These are phyloP conservation scores for Neofusicoccum sp. DNA, from an alignment of 2,329 filamentous ascomycete genomes.

Conservation along the genomic window DNA sequence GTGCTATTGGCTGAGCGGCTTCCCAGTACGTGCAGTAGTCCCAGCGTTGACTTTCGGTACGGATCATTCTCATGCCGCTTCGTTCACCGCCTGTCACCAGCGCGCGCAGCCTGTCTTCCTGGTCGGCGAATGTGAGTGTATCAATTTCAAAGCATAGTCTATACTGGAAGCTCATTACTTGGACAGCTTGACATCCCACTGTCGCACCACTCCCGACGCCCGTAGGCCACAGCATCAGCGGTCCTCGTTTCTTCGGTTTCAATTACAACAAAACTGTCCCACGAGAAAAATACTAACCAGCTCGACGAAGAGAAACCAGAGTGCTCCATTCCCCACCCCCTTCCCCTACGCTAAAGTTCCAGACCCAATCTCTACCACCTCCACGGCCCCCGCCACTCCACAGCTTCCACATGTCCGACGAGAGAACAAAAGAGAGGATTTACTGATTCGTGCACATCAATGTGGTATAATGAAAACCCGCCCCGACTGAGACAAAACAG, in stretches of 20 bases:
- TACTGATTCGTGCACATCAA: slow-evolving; percentile 19
- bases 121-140: not conserved
- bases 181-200: slow-evolving; percentile 8
- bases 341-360: not conserved
- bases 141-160: slow-evolving; percentile 10
- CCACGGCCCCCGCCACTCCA: not conserved
- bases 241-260: slow-evolving; percentile 4
- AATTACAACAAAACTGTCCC: slow-evolving; percentile 5
- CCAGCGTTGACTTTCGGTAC: not conserved
- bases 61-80: not conserved
- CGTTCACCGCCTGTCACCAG: not conserved
- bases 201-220: not conserved
- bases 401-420: not conserved
- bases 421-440: slow-evolving; percentile 10
- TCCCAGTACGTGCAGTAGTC: not conserved
- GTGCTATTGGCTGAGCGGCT: not conserved
- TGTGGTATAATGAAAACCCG: slow-evolving; percentile 18
- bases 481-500: slow-evolving; percentile 14
- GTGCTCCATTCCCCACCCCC: not conserved
- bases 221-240: not conserved
- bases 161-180: slow-evolving; percentile 8
- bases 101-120: not conserved
- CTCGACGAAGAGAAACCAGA: not conserved
- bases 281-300: slow-evolving; percentile 4
- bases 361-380: not conserved